Base-by-base conservation (phyloP, 2,329 filamentous ascomycete genomes). In the Botrytis fabae region DNA sequence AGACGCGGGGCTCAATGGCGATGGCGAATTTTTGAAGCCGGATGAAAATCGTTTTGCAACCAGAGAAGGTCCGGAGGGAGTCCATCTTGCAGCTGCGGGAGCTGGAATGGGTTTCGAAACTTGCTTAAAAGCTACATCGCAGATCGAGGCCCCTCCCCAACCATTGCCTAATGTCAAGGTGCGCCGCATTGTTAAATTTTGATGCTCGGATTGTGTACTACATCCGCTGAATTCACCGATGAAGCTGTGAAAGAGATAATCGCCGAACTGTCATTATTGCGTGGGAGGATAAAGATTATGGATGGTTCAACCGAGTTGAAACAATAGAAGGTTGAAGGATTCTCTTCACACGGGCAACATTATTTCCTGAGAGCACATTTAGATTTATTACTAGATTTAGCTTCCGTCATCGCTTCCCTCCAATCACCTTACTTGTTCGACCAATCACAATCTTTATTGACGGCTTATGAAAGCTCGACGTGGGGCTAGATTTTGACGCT, bases 211-310 rank as follows among this genome's bases (percentile, higher is more conserved):
- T 73, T 69, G 54, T 76, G 66, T 74, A 75, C 74, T 71, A 75
- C 69, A 69, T 69, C 73, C 74, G 73, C 77, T 76, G 73, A 73
- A 76, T 79, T 81, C 79, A 81, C 74, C 78, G 77, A 72, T 71
- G 57, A 73, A 76, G 73, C 72, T 75, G 63, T 74, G 68, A 75
- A 70, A 62, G 59, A 74, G 76, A 71, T 70, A 44, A 48, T 73
- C 75, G 74, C 75, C 73, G 74, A 69, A 73, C 59, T 75, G 70
- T 74, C 79, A 79, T 80, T 73, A 76, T 80, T 74, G 73, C 75
- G 75, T 75, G 40, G 14, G 54, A 54, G 38, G 40, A 42, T 44
- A 22, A 38, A 40, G 25, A 57, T 38, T 35, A 69, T 25, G 20
- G 22, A 46, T 61, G 40, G 38, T 42, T 25, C 7, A 12, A 42